Base-by-base conservation (phyloP, 257 asterid species). In the Capsicum pubescens region DNA sequence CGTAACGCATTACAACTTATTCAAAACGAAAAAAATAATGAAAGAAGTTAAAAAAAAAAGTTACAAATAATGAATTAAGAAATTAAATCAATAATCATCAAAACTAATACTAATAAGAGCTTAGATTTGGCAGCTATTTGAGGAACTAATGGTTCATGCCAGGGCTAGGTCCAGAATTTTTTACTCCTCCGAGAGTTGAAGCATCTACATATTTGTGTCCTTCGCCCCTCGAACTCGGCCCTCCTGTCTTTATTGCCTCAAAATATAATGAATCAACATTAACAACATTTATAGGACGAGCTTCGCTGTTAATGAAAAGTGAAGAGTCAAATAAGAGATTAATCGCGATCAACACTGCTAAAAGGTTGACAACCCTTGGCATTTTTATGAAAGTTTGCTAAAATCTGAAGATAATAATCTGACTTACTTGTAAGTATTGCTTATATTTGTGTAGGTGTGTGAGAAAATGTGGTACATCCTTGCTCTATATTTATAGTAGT, bases 141-240 rank as follows among this genome's bases (percentile, higher is more conserved):
- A 26, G 7, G 4, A 71, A 83, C 3, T 77, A 84, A 61, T 78
- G 87, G 39, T 67, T 76, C 12, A 61, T 56, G 66, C 84, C 80
- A 55, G 80, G 78, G 57, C 89, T 88, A 8, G 91, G 88, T 61
- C 91, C 89, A 9, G 89, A 86, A 46, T 88, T 84, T 85, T 66
- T 74, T 55, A 85, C 9, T 21, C 48, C 83, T 59, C 86, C 77
- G 4, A 82, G 11, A 21, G 90, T 55, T 39, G 67, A 70, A 59
- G 59, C 83, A 35, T 84, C 15, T 0, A 9, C 54, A 3, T 57
- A 72, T 48, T 59, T 32, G 76, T 86, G 88, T n/a, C 87, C 88
- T 1, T 21, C 39, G 2, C 88, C 88, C 2, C 70, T 84, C 9
- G 82, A 67, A 67, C 83, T 59, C 0, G 88, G 89, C 5, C 89